Evolutionary conservation across 192 early-diverging fungal genomes (phyloP).

Genomic region (Entomortierella lignicola): DNA sequence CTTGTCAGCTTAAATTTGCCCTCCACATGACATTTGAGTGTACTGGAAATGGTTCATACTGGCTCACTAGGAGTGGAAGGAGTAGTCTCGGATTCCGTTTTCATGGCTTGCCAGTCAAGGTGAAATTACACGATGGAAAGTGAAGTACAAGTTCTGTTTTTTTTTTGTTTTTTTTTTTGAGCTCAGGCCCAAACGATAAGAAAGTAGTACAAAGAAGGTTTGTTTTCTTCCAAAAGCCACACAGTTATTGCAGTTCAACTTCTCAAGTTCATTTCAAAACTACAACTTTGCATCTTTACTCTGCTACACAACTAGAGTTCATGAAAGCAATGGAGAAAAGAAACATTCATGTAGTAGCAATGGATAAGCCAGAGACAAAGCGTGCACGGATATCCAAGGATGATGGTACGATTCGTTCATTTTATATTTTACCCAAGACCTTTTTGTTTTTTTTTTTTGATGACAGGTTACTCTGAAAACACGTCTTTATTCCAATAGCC

Average conservation of each 20-base stretch:
- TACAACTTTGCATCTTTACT: background rate
- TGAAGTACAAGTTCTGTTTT: background rate
- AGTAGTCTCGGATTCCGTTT: background rate
- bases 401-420: slow-evolving; percentile 8
- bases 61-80: slow-evolving; percentile 10
- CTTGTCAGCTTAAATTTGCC: too few relatives aligned
- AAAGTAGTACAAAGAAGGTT: background rate
- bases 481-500: slow-evolving; percentile 18
- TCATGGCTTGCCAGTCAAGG: background rate
- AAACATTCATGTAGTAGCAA: background rate
- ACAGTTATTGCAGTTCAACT: too few relatives aligned
- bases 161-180: background rate
- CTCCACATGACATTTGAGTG: background rate
- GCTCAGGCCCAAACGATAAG: slow-evolving; percentile 10
- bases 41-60: background rate
- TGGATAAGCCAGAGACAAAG: slow-evolving; percentile 32
- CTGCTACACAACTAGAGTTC: background rate
- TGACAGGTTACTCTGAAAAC: too few relatives aligned
- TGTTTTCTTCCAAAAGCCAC: slow-evolving; percentile 6
- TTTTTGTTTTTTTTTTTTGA: too few relatives aligned
- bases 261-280: background rate
- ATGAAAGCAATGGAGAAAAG: slow-evolving; percentile 16
- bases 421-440: too few relatives aligned
- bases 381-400: slow-evolving; percentile 41
- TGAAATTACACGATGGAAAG: background rate